A percentile compares a stretch with the other conserved stretches of the same genome.
These are phyloP conservation scores for Linnemannia schmuckeri DNA, from an alignment of 192 early-diverging fungal species.

Conservation along the genomic window DNA sequence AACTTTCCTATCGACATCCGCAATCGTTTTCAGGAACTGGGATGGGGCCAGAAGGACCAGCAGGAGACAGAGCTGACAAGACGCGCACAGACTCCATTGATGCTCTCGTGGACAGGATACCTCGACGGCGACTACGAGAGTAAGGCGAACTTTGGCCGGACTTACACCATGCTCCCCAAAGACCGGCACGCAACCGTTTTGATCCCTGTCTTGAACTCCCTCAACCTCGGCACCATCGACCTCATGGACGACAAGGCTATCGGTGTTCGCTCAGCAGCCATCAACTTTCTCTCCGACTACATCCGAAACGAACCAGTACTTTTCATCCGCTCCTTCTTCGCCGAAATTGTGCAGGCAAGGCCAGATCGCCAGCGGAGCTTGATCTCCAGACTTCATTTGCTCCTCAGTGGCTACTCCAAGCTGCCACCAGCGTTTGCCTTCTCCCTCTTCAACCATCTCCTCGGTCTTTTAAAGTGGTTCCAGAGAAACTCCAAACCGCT, in stretches of 20 bases:
- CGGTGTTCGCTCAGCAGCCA: conserved; percentile 58
- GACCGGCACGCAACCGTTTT: conserved; percentile 51
- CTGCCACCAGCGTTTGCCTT: conserved; percentile 66
- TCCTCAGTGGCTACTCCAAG: conserved; percentile 61
- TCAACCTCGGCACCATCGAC: conserved; percentile 64
- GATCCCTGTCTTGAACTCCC: conserved; percentile 59
- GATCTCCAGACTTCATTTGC: conserved; percentile 58
- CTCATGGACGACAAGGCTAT: conserved; percentile 63
- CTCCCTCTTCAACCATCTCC: conserved; percentile 66
- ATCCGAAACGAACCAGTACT: conserved; percentile 68
- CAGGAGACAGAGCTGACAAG: conserved; percentile 59
- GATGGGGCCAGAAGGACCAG: conserved; percentile 67
- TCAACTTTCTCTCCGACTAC: conserved; percentile 62
- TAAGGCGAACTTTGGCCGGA: conserved; percentile 47
- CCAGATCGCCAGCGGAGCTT: conserved; percentile 53
- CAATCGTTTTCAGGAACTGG: conserved; percentile 63
- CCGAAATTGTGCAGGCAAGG: conserved; percentile 59
- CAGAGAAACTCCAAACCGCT: conserved; percentile 59
- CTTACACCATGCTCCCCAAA: conserved; percentile 26
- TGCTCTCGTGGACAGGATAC: conserved; percentile 63
- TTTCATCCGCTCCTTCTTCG: conserved; percentile 65
- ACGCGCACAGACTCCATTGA: conserved; percentile 61
- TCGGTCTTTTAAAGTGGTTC: conserved; percentile 70
- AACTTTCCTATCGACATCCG: conserved; percentile 65
- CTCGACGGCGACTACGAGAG: conserved; percentile 60